These are phyloP conservation scores for Sphenostylis stenocarpa DNA, from an alignment of 306 rosid genomes.

Conservation along the genomic window DNA sequence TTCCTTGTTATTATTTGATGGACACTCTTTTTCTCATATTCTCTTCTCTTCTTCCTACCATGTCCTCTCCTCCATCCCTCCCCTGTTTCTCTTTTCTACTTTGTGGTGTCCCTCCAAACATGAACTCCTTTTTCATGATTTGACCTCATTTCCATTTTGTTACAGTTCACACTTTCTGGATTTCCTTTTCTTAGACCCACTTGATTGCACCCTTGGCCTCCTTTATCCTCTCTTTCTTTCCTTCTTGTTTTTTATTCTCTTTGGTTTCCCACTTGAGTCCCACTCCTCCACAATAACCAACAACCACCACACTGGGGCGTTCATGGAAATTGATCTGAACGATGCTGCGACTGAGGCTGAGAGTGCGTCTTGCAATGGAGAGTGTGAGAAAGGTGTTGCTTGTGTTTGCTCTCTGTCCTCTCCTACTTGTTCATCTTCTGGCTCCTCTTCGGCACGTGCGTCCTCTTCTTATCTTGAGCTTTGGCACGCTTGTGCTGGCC, in stretches of 20 bases:
- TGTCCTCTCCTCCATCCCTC: constrained; percentile 48
- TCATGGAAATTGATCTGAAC: constrained; percentile 99
- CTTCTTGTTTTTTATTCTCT: constrained; percentile 10
- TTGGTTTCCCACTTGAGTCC: constrained; percentile 31
- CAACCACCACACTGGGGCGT: constrained; percentile 38
- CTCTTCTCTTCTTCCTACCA: constrained; percentile 37
- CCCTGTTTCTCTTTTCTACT: constrained; percentile 33
- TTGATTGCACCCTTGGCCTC: constrained; percentile 36
- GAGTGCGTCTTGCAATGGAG: constrained; percentile 61
- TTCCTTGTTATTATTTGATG: constrained; percentile 79
- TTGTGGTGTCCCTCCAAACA: constrained; percentile 53
- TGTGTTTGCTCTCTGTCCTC: constrained; percentile 67
- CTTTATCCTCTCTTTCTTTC: constrained; percentile 18
- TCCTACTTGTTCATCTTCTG: constrained; percentile 72
- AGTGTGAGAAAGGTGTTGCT: constrained; percentile 53
- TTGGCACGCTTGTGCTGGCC: constrained; percentile 99
- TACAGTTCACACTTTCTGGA: constrained; percentile 45
- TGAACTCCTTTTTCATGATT: constrained; percentile 59
- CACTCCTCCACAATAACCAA: constrained; percentile 15
- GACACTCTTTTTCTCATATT: not conserved
- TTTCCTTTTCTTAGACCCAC: constrained; percentile 43
- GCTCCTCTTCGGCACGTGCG: constrained; percentile 54
- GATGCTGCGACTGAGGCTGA: constrained; percentile 75
- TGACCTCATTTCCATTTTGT: constrained; percentile 67
- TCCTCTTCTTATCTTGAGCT: constrained; percentile 86